Base-by-base conservation (phyloP, 345 rosid genomes). In the Eucalyptus pumila region DNA sequence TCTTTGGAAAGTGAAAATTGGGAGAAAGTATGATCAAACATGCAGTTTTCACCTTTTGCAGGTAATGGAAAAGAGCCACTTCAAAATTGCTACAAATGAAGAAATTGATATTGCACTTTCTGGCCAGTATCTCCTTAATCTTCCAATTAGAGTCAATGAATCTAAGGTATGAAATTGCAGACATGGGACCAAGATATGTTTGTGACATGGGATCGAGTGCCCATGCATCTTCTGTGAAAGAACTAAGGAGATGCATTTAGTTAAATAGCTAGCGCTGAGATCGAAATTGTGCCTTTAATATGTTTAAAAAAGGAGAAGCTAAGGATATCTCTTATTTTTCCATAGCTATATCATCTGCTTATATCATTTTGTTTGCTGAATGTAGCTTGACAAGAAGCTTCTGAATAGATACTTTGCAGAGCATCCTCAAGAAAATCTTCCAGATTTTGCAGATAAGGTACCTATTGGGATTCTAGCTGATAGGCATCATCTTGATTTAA, bases 21-120 rank as follows among this genome's bases (percentile, higher is more conserved):
- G 45, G 83, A 76, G 83, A 76, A 37, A 40, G 42, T 76, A 37
- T 8, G 4, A 37, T 76, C 13, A 76, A 11, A 21, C 27, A 23
- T 76, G 27, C 45, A 76, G 83, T 76, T 37, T 47, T 44, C 81
- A 8, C 44, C 26, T 44, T 27, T 86, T 17, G 62, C 92, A 95
- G 96, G 97, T 97, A 87, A 96, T 97, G 98, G 95, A 95, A 17
- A 97, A 96, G 94, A 97, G 99, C 93, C 96, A 97, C 91, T 97
- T 97, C 90, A 97, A 96, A 91, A 89, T 96, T 89, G 87, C 97
- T 87, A 90, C 96, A n/a, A 93, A 95, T 86, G 99, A 96, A 14
- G 99, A 97, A 96, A 94, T 95, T 89, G 97, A 95, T 48, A 94
- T 97, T 92, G 99, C 99, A 87, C 97, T 88, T 51, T 92, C 96